These are phyloP conservation scores for Colletotrichum destructivum DNA, from an alignment of 2,329 filamentous ascomycete genomes.

Conservation along the genomic window DNA sequence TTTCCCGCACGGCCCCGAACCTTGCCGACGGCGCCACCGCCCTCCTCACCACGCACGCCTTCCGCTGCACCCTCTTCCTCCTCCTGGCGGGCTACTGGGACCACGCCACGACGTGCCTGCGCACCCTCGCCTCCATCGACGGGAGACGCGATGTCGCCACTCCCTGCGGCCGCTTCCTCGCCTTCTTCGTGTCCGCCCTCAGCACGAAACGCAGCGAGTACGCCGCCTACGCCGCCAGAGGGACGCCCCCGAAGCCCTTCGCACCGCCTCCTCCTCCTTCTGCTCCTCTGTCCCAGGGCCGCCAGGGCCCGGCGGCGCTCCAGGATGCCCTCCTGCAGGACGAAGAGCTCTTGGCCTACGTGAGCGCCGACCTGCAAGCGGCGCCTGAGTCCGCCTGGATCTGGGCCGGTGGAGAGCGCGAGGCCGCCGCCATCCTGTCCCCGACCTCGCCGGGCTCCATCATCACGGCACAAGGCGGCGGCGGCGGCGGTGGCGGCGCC, in stretches of 20 bases:
- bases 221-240: slow-evolving; percentile 54
- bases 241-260: slow-evolving; percentile 51
- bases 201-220: slow-evolving; percentile 68
- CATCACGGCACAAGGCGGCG: slow-evolving; percentile 46
- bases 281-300: slow-evolving; percentile 37
- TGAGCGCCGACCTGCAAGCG: slow-evolving; percentile 88
- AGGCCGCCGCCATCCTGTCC: slow-evolving; percentile 46
- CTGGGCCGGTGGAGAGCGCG: slow-evolving; percentile 77
- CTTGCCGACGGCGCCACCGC: slow-evolving; percentile 79
- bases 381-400: slow-evolving; percentile 85
- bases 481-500: slow-evolving; percentile 50
- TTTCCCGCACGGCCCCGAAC: slow-evolving; percentile 75
- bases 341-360: slow-evolving; percentile 90
- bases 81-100: slow-evolving; percentile 82
- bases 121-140: slow-evolving; percentile 79
- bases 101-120: slow-evolving; percentile 80
- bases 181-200: slow-evolving; percentile 83
- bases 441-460: slow-evolving; percentile 39
- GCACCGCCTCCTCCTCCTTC: slow-evolving; percentile 45
- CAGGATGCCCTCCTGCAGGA: slow-evolving; percentile 69
- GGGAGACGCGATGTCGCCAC: slow-evolving; percentile 80
- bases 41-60: slow-evolving; percentile 86
- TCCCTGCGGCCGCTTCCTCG: slow-evolving; percentile 84
- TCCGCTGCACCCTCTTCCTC: slow-evolving; percentile 87
- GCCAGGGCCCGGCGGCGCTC: slow-evolving; percentile 44